Base-by-base conservation (phyloP, 148 eudicot species). In the Cornus suecica region DNA sequence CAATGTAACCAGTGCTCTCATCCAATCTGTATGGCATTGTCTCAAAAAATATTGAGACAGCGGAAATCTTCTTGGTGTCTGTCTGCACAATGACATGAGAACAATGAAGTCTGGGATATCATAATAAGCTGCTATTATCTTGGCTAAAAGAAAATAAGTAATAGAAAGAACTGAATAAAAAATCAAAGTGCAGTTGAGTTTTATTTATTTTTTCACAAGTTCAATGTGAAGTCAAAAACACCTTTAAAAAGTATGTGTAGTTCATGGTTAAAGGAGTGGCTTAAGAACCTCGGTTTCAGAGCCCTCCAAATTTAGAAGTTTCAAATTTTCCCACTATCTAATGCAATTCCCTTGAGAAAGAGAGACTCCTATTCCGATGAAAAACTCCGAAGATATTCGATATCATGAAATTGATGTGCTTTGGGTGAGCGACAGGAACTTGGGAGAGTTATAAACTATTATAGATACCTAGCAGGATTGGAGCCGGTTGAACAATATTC, bases 1-100 rank as follows among this genome's bases (percentile, higher is more conserved):
- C 99, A 79, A 95, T 95, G 56, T 87, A 90, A 23, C 99, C 99
- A 67, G 97, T 92, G 88, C 90, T 90, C 78, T 95, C 99, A 65
- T 95, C 67, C 86, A 95, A 87, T 86, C 99, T 89, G 88, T 95
- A 95, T 20, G 97, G 99, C 99, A 95, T 95, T 48, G 99, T 92
- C 90, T 95, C 97, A 64, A 92, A 95, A 78, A 95, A 95, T 75
- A 95, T 92, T 37, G 99, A 95, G 74, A 87, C 91, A n/a, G 99
- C 99, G 51, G 99, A 95, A 73, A 95, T 95, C 88, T 95, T 95
- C 88, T 95, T 95, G 76, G 99, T 95, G 73, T 95, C 97, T 9
- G 99, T 95, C 99, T 95, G 97, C 78, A 78, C 41, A 51, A 66
- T 66, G 66, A 63, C 20, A 30, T 5, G 31, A 60, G 26, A 41